phyloP scores from a whole-genome alignment of 768 basidiomycete species.

The Auricularia auricula-judae region DNA sequence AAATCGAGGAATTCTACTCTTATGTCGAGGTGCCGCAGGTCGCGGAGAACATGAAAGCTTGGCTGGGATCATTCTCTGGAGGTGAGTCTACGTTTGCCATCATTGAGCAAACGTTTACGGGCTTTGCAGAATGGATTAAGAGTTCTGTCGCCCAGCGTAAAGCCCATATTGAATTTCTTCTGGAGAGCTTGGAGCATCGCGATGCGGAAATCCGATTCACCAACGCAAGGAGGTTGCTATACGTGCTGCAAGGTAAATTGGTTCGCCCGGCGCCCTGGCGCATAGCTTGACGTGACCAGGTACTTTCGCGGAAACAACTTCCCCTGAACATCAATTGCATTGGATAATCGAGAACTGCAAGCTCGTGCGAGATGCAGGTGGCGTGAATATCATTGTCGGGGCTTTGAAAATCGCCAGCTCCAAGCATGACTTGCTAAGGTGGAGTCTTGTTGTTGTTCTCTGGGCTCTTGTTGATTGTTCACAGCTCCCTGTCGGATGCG shows the following conservation, averaged over 20 bases:
- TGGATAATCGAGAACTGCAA: constrained; percentile 95
- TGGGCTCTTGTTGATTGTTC: constrained; percentile 5
- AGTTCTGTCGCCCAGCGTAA: constrained; percentile 49
- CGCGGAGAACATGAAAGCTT: constrained; percentile 75
- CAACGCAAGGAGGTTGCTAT: constrained; percentile 78
- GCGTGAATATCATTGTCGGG: constrained; percentile 69
- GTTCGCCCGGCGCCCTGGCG: not conserved
- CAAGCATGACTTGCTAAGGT: constrained; percentile 81
- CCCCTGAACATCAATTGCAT: constrained; percentile 88
- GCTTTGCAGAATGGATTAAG: constrained; percentile 64
- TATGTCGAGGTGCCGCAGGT: constrained; percentile 93
- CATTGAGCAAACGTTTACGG: constrained; percentile 9
- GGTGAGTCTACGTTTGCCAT: constrained; percentile 34
- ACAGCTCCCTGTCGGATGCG: constrained; percentile 62
- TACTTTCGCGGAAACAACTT: constrained; percentile 81
- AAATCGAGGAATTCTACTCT: constrained; percentile 96
- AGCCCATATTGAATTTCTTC: constrained; percentile 64
- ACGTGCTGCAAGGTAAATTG: constrained; percentile 77
- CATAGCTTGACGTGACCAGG: constrained; percentile 33
- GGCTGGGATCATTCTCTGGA: constrained; percentile 72
- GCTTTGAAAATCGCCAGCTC: constrained; percentile 84
- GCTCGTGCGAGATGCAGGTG: constrained; percentile 72
- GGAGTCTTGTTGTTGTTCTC: constrained; percentile 9
- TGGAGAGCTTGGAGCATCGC: constrained; percentile 82
- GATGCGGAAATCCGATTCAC: constrained; percentile 77